phyloP scores from a whole-genome alignment of 2,329 filamentous ascomycete genomes.

The Microsporum ferrugineum region DNA sequence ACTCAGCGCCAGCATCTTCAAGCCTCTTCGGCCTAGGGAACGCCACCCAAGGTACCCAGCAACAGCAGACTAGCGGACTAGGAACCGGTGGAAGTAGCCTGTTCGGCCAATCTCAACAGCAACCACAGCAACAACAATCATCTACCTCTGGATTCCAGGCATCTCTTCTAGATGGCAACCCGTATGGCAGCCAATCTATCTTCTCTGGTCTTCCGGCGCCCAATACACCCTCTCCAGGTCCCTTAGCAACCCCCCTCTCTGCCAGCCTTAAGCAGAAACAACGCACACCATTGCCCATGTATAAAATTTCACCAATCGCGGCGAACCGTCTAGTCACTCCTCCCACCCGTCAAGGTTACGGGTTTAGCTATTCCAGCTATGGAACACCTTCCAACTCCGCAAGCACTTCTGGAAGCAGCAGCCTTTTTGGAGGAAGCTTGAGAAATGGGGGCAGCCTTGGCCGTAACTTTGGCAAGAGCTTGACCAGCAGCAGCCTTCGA shows the following conservation, averaged over 20 bases:
- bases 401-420: conserved; percentile 60
- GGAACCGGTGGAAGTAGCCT: conserved; percentile 29
- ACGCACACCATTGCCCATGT: conserved; percentile 68
- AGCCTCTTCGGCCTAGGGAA: conserved; percentile 11
- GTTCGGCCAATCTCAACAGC: conserved; percentile 33
- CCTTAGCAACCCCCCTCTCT: conserved; percentile 78
- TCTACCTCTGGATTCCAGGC: conserved; percentile 50
- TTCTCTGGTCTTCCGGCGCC: conserved; percentile 62
- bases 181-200: conserved; percentile 78
- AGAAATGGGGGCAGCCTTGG: conserved; percentile 39
- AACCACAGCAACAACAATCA: conserved; percentile 43
- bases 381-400: conserved; percentile 62
- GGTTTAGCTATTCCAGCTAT: conserved; percentile 87
- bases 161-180: conserved; percentile 70
- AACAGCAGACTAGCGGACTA: conserved; percentile 34
- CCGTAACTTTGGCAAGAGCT: conserved; percentile 69
- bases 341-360: conserved; percentile 68
- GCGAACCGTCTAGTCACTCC: conserved; percentile 71
- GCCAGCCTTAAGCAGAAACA: conserved; percentile 66
- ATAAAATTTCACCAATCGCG: conserved; percentile 73
- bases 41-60: conserved; percentile 11
- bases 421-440: conserved; percentile 41
- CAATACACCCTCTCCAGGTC: conserved; percentile 61
- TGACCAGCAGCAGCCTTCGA: conserved; percentile 76
- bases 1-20: conserved; percentile 19